These are phyloP conservation scores for Raddia distichophylla DNA, from an alignment of 176 grass and related monocot genomes.

Conservation along the genomic window DNA sequence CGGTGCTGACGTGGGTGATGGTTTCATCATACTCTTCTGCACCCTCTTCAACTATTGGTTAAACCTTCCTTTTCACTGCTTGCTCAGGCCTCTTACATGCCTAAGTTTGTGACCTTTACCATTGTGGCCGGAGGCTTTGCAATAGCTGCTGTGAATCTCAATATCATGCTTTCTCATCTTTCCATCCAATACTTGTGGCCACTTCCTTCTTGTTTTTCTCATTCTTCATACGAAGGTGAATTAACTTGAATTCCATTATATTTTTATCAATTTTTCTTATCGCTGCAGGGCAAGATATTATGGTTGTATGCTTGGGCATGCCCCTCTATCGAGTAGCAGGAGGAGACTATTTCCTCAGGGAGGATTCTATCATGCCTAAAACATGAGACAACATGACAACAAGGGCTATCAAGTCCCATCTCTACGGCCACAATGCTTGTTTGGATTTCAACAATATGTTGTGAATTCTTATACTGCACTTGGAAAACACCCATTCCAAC, in stretches of 20 bases:
- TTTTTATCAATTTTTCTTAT: background rate
- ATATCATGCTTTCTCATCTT: background rate
- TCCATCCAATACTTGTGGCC: background rate
- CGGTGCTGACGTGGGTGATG: no score
- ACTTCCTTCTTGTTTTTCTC: background rate
- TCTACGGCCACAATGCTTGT: background rate
- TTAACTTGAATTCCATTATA: background rate
- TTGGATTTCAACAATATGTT: background rate
- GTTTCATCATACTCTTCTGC: no score
- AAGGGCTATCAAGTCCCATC: background rate
- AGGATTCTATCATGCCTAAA: background rate
- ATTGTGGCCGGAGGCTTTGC: background rate
- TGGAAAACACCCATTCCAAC: background rate
- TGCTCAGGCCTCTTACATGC: background rate
- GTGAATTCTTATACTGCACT: background rate
- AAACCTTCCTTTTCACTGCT: background rate
- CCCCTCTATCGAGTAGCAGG: background rate
- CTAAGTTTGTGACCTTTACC: background rate
- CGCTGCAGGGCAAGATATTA: background rate
- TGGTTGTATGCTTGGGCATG: background rate
- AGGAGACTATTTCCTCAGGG: background rate
- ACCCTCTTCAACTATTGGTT: no score
- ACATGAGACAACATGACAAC: background rate
- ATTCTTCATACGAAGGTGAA: background rate
- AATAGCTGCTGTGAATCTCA: background rate